phyloP scores from a whole-genome alignment of 78 protist genomes.

The Dictyostelium capitatum region DNA sequence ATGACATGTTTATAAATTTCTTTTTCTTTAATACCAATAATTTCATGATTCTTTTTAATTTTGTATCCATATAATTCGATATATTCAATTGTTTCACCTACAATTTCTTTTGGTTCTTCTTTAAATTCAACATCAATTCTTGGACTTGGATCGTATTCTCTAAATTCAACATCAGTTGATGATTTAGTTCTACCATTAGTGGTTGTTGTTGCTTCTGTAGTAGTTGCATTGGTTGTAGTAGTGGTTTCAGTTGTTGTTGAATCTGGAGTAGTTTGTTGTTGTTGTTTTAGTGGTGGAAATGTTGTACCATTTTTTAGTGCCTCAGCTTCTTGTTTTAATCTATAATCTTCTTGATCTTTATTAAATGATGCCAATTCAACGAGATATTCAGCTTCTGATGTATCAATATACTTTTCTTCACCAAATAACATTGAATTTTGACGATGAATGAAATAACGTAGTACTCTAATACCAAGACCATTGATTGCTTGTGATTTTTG shows the following conservation, averaged over 20 bases:
- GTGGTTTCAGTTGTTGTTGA: neutral
- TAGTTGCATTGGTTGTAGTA: neutral
- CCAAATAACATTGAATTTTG: constrained; percentile 3
- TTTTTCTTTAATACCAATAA: neutral
- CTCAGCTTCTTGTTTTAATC: neutral
- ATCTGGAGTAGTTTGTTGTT: neutral
- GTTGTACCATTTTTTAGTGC: no score
- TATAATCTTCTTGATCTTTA: neutral
- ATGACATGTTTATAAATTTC: constrained; percentile 7
- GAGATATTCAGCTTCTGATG: neutral
- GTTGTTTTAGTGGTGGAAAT: neutral
- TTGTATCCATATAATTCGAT: neutral
- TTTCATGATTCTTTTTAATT: neutral
- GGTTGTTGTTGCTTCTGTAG: neutral
- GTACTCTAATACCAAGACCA: neutral
- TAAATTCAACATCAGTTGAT: no score
- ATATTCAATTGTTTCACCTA: neutral
- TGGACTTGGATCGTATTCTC: no score
- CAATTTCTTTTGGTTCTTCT: neutral
- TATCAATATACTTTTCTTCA: neutral
- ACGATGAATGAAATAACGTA: neutral
- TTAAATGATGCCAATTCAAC: neutral
- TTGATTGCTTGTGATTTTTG: neutral
- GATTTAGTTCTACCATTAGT: neutral
- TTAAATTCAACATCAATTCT: neutral